Conservation (phyloP, 257 asterid species). For the Scutellaria galericulata region DNA sequence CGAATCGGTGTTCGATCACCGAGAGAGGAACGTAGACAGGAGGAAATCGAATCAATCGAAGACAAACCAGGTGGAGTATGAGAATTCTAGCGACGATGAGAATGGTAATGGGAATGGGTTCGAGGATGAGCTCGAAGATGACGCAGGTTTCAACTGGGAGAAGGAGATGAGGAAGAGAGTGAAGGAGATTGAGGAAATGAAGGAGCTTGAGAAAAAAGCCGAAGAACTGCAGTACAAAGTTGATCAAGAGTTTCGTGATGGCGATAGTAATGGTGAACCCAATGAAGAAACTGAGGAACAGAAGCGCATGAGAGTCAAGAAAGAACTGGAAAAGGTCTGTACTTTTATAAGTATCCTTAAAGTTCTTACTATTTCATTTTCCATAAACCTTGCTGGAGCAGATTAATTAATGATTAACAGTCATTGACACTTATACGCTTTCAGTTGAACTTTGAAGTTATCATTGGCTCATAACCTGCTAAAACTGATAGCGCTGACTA, state of each 20-base stretch:
- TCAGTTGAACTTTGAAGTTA: neutral
- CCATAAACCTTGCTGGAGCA: conserved; percentile 1
- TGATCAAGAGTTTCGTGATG: conserved; percentile 58
- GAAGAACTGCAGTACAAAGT: conserved; percentile 77
- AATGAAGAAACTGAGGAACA: conserved; percentile 73
- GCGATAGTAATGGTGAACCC: conserved; percentile 35
- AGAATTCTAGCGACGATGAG: conserved; percentile 85
- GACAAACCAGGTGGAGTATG: conserved; percentile 71
- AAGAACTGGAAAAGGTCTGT: conserved; percentile 81
- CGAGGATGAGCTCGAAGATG: conserved; percentile 60
- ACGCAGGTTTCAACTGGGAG: conserved; percentile 73
- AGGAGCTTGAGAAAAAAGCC: conserved; percentile 85
- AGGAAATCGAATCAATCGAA: conserved; percentile 60
- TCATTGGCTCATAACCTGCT: neutral
- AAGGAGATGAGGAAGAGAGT: conserved; percentile 85
- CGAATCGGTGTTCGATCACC: conserved; percentile 60
- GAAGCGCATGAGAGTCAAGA: conserved; percentile 81
- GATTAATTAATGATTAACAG: too few species aligned
- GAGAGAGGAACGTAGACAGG: conserved; percentile 48
- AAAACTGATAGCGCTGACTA: neutral
- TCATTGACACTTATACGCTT: neutral
- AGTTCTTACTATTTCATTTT: neutral
- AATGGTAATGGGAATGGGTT: conserved; percentile 66
- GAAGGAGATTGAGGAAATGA: conserved; percentile 82
- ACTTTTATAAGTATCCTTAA: neutral